These are phyloP conservation scores for Erucastrum elatum DNA, from an alignment of 345 rosid genomes.

Conservation along the genomic window DNA sequence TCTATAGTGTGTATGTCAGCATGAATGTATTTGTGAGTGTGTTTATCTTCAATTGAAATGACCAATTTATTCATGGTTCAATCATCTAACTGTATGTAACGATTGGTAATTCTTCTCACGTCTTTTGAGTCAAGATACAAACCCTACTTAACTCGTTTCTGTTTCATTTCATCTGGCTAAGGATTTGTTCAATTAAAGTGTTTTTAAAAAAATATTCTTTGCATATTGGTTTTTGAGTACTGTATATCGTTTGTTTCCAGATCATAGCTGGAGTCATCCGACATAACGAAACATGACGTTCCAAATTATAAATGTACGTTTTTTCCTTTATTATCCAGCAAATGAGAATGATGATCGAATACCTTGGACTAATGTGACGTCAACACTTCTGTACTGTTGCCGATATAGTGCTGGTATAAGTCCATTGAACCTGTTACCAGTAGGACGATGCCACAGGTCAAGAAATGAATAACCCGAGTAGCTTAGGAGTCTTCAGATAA, in stretches of 20 bases:
- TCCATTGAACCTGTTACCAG: background rate
- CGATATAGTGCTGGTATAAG: background rate
- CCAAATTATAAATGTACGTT: background rate
- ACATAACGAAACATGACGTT: background rate
- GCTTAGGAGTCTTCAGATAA: background rate
- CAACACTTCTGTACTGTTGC: slow-evolving; percentile 9
- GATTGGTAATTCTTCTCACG: background rate
- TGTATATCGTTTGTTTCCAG: background rate
- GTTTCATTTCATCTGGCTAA: background rate
- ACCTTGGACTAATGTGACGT: slow-evolving; percentile 8
- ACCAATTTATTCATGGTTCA: background rate
- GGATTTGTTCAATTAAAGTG: background rate
- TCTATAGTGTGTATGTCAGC: background rate
- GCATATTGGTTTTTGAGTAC: background rate
- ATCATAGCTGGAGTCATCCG: background rate
- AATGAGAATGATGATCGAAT: background rate
- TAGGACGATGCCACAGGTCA: background rate
- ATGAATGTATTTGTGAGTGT: background rate
- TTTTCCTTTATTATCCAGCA: background rate
- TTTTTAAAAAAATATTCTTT: background rate
- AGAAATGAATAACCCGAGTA: background rate
- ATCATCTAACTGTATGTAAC: background rate
- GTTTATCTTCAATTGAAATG: too few species aligned
- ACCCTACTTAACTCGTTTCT: background rate
- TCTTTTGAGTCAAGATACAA: background rate